phyloP scores from a whole-genome alignment of 2,329 filamentous ascomycete genomes.

The Huntiella decipiens region DNA sequence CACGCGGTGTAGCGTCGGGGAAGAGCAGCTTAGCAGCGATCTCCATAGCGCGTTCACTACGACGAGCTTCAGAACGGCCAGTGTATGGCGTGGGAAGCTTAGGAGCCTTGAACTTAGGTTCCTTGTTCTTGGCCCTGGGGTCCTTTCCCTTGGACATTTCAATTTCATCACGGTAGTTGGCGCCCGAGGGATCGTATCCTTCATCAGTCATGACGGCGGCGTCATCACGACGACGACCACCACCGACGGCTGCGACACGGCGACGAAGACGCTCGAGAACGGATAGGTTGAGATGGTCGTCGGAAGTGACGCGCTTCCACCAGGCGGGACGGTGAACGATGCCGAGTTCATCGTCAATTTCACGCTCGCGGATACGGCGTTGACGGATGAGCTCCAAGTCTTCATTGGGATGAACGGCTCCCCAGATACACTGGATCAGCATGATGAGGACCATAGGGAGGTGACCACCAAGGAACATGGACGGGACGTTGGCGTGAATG shows the following conservation, averaged over 20 bases:
- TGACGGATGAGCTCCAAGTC: conserved; percentile 48
- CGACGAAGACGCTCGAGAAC: conserved; percentile 34
- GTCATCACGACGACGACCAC: conserved; percentile 24
- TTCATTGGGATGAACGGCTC: conserved; percentile 48
- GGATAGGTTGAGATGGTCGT: conserved; percentile 22
- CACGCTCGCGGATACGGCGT: conserved; percentile 35
- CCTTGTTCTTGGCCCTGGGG: neutral
- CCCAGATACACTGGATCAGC: conserved; percentile 32
- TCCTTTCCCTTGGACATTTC: conserved; percentile 7
- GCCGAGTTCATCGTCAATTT: conserved; percentile 41
- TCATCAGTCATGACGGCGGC: conserved; percentile 16
- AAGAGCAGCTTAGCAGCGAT: conserved; percentile 29
- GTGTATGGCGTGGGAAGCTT: conserved; percentile 18
- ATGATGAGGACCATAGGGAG: conserved; percentile 40
- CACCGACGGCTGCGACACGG: conserved; percentile 36
- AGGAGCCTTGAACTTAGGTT: neutral
- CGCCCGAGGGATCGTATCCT: conserved; percentile 22
- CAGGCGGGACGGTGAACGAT: conserved; percentile 42
- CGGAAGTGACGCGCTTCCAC: conserved; percentile 39
- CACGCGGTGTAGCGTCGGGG: conserved; percentile 20
- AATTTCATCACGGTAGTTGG: conserved; percentile 8
- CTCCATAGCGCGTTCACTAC: conserved; percentile 25
- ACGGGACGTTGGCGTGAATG: conserved; percentile 28
- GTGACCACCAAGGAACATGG: conserved; percentile 46
- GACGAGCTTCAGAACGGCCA: conserved; percentile 26